Base-by-base conservation (phyloP, 140 eudicot genomes). In the Cichorium intybus region DNA sequence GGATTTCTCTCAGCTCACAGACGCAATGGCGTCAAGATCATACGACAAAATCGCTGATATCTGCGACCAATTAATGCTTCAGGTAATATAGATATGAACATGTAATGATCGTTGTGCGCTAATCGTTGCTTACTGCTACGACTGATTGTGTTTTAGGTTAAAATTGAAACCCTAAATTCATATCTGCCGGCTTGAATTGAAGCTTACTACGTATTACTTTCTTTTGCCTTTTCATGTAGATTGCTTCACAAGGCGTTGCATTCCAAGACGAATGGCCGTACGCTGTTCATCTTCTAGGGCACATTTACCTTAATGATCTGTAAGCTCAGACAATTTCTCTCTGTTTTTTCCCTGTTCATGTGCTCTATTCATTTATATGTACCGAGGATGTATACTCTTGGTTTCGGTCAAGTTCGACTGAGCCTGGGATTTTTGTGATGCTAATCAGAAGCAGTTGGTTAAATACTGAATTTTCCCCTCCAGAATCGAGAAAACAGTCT, bases 191-290 rank as follows among this genome's bases (percentile, higher is more conserved):
- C 7, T 57, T 26, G 2, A 27, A 10, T 37, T 65, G 15, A 34
- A 7, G 41, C 48, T 64, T 46, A 26, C 54, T 43, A n/a, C n/a
- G n/a, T n/a, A 16, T 10, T 27, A 41, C 16, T 45, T 24, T 66
- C 1, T 20, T 41, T 4, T 29, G 10, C 10, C 5, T 53, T 58
- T 24, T 24, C 16, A 69, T 49, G 47, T 58, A 91, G 96, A 78
- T 64, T 61, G 85, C 97, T 67, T 73, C 91, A 1, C 75, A 85
- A 66, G 97, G 96, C 41, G 63, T 74, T 55, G 63, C 85, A 4
- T 87, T 70, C 75, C 85, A 82, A 27, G 90, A 82, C 23, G 92
- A 88, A 22, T 92, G 98, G 98, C 98, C 98, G 0, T 92, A 81
- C 67, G 96, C 96, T 11, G 75, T 88, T 77, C 95, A 92, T 69